Percentiles rank a stretch among this genome's conserved stretches.
phyloP scores from a whole-genome alignment of 345 rosid genomes.

The Conringia planisiliqua region DNA sequence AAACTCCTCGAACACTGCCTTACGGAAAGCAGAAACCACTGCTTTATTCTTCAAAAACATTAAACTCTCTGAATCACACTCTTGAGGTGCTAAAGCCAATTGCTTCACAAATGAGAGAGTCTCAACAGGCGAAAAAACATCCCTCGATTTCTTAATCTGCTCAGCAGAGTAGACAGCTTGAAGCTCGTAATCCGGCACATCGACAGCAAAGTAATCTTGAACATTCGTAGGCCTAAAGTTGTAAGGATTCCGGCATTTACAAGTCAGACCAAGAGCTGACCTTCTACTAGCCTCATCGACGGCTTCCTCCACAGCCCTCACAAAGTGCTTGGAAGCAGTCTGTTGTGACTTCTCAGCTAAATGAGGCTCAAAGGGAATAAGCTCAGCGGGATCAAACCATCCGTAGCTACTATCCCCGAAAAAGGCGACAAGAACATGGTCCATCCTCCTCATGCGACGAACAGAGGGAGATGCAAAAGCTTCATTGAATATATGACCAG shows the following conservation, averaged over 20 bases:
- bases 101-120: conserved; percentile 59
- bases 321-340: conserved; percentile 60
- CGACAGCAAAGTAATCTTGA: conserved; percentile 74
- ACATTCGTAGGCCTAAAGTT: conserved; percentile 67
- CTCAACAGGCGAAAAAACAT: conserved; percentile 53
- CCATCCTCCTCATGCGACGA: conserved; percentile 76
- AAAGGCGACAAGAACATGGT: conserved; percentile 87
- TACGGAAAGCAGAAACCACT: conserved; percentile 60
- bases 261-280: conserved; percentile 71
- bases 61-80: conserved; percentile 40
- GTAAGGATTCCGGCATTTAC: conserved; percentile 75
- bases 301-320: conserved; percentile 93
- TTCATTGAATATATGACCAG: conserved; percentile 95
- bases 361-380: conserved; percentile 69
- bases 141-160: conserved; percentile 75
- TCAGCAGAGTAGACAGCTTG: conserved; percentile 62
- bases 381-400: conserved; percentile 99
- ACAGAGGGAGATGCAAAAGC: conserved; percentile 79
- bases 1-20: conserved; percentile 89
- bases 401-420: conserved; percentile 99
- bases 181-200: conserved; percentile 85
- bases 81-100: conserved; percentile 59
- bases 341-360: conserved; percentile 71
- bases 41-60: conserved; percentile 64
- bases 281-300: conserved; percentile 82